Percentiles rank a stretch among this genome's conserved stretches.
Conservation (phyloP, 768 basidiomycete species). For the Termitomyces heimii region DNA sequence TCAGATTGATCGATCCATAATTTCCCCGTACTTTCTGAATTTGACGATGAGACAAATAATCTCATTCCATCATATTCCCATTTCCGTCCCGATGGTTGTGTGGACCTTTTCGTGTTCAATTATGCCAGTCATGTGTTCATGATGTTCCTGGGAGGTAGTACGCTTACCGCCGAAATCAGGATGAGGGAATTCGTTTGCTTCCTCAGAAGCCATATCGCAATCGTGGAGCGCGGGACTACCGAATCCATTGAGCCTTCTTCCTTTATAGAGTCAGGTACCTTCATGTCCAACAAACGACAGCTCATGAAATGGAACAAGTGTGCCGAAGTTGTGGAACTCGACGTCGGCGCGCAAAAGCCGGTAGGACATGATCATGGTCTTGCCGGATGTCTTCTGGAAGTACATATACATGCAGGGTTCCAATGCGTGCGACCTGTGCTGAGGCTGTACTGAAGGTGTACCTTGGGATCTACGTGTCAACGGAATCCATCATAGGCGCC, state of each 20-base stretch:
- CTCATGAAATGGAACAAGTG: not conserved
- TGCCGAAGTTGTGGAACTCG: not conserved
- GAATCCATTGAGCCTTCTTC: not conserved
- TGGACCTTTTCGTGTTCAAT: not conserved
- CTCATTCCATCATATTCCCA: not conserved
- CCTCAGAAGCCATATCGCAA: not conserved
- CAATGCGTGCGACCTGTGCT: not conserved
- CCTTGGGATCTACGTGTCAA: not conserved
- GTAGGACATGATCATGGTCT: not conserved
- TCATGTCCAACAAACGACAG: not conserved
- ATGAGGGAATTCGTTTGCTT: not conserved
- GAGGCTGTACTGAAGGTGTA: not conserved
- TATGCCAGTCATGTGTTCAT: not conserved
- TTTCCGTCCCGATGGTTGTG: not conserved
- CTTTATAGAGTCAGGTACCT: not conserved
- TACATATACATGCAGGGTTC: not conserved
- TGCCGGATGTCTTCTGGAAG: not conserved
- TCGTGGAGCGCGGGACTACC: not conserved
- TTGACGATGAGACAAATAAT: not conserved
- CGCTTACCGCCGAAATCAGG: not conserved
- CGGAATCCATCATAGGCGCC: not conserved
- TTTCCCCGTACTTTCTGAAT: not conserved
- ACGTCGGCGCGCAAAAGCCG: not conserved
- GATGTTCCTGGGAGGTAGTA: not conserved
- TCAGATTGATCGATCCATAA: not conserved